Percentiles rank a stretch among this genome's conserved stretches.
Conservation (phyloP, 1,284 basidiomycete species). For the Cryptococcus amylolentus region DNA sequence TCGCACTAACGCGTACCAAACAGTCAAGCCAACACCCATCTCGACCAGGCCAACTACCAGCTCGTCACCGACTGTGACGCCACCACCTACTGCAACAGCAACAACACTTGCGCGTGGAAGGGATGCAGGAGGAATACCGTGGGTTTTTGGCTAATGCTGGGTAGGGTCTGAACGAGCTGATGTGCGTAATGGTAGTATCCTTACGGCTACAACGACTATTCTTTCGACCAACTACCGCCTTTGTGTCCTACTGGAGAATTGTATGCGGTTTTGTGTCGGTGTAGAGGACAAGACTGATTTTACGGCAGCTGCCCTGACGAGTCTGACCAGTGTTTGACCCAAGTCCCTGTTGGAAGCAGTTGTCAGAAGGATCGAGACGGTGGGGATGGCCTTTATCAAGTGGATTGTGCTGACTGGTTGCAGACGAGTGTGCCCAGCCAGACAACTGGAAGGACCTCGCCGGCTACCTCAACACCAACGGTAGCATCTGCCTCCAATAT, state of each 20-base stretch:
- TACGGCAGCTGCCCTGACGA: conserved; percentile 77
- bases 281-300: not conserved
- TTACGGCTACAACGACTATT: conserved; percentile 45
- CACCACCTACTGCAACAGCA: conserved; percentile 62
- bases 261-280: conserved; percentile 21
- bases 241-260: conserved; percentile 58
- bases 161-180: conserved; percentile 1
- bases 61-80: conserved; percentile 73
- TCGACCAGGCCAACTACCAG: conserved; percentile 69
- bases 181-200: conserved; percentile 37
- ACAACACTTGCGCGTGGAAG: conserved; percentile 60
- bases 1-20: not conserved
- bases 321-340: conserved; percentile 63
- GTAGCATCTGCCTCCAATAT: conserved; percentile 75
- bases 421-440: conserved; percentile 71
- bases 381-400: conserved; percentile 43
- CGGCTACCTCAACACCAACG: conserved; percentile 71
- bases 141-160: conserved; percentile 10
- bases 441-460: conserved; percentile 62
- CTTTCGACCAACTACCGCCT: conserved; percentile 55
- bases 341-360: conserved; percentile 60
- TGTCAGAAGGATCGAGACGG: conserved; percentile 88
- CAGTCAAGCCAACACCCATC: conserved; percentile 56
- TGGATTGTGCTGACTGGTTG: not conserved
- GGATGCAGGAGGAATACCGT: conserved; percentile 72